These are phyloP conservation scores for Lantana camara DNA, from an alignment of 257 asterid genomes.

Conservation along the genomic window DNA sequence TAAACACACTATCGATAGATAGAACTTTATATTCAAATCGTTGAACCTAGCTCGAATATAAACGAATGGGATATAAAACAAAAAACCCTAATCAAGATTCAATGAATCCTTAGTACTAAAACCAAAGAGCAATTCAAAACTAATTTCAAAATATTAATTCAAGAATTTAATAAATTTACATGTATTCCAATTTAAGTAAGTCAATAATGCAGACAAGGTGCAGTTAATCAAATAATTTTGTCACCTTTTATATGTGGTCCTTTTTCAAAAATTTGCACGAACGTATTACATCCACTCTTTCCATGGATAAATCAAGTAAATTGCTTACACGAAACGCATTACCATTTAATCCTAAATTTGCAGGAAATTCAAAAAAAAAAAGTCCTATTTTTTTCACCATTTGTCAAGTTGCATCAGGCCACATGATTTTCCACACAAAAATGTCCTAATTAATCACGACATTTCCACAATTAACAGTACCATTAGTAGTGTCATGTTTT, in stretches of 20 bases:
- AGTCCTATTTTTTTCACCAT: neutral
- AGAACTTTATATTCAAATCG: too few relatives aligned
- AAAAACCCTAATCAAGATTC: too few relatives aligned
- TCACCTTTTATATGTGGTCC: slow-evolving; percentile 5
- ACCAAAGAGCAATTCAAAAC: too few relatives aligned
- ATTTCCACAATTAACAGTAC: slow-evolving; percentile 32
- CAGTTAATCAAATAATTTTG: neutral
- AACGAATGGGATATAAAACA: too few relatives aligned
- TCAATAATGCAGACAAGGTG: too few relatives aligned
- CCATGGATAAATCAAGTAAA: neutral
- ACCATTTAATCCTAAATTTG: slow-evolving; percentile 12
- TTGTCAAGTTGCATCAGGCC: slow-evolving; percentile 49
- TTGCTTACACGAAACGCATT: slow-evolving; percentile 24
- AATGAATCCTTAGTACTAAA: too few relatives aligned
- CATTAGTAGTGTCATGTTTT: slow-evolving; percentile 32
- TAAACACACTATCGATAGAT: too few relatives aligned
- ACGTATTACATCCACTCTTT: neutral
- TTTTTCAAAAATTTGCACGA: neutral
- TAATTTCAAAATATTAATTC: too few relatives aligned
- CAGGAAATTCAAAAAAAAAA: neutral
- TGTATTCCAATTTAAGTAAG: too few relatives aligned
- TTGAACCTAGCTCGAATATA: too few relatives aligned
- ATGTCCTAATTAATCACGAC: slow-evolving; percentile 55
- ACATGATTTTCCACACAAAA: slow-evolving; percentile 37
- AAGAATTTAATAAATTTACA: too few relatives aligned